phyloP scores from a whole-genome alignment of 2,329 filamentous ascomycete species.

The Blastomyces parvus region DNA sequence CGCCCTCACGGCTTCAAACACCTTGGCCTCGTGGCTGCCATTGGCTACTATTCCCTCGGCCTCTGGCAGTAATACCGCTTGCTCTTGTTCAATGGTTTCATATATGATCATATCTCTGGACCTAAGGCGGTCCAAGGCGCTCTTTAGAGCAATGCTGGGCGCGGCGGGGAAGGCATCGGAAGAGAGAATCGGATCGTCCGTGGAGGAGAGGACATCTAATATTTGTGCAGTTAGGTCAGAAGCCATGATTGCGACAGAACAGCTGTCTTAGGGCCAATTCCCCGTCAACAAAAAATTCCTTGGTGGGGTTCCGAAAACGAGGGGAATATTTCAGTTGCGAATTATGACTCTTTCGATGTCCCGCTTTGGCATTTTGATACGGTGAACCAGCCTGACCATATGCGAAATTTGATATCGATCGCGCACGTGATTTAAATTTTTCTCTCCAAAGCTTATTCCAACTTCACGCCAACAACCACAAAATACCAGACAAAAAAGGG shows the following conservation, averaged over 20 bases:
- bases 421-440: background rate
- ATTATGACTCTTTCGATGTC: conserved; percentile 3
- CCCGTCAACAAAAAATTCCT: background rate
- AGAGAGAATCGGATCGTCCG: conserved; percentile 55
- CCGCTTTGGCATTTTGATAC: background rate
- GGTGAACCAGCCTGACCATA: background rate
- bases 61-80: conserved; percentile 65
- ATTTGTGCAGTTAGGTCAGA: conserved; percentile 55
- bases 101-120: conserved; percentile 83
- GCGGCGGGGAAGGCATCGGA: conserved; percentile 58
- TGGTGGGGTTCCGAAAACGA: background rate
- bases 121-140: conserved; percentile 72
- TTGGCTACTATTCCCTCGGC: conserved; percentile 61
- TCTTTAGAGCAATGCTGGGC: conserved; percentile 65
- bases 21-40: conserved; percentile 73
- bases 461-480: too few species aligned
- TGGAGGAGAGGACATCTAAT: conserved; percentile 54
- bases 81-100: conserved; percentile 70
- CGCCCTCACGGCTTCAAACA: conserved; percentile 63
- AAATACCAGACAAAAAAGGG: too few species aligned
- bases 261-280: background rate
- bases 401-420: background rate
- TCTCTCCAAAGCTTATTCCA: too few species aligned
- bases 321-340: background rate
- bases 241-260: conserved; percentile 28